phyloP scores from a whole-genome alignment of 2,329 filamentous ascomycete genomes.

The Periconia sp. region DNA sequence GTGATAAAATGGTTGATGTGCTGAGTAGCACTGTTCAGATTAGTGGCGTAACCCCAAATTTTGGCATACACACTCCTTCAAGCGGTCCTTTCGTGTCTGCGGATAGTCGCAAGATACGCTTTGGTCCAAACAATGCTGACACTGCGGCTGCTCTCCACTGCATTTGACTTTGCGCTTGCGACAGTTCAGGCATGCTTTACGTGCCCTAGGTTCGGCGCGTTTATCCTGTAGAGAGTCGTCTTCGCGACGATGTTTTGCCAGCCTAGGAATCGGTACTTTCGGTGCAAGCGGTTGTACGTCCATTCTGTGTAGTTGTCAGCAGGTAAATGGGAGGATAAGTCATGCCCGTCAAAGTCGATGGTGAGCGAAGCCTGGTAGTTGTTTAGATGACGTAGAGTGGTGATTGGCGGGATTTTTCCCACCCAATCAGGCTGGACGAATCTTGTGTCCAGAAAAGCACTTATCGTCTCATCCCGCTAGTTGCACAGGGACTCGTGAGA shows the following conservation, averaged over 20 bases:
- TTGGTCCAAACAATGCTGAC: slow-evolving; percentile 36
- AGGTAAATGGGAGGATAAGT: too few relatives aligned
- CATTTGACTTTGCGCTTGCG: slow-evolving; percentile 42
- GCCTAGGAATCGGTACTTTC: neutral
- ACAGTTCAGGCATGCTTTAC: slow-evolving; percentile 32
- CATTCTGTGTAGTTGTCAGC: too few relatives aligned
- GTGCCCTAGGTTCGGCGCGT: neutral
- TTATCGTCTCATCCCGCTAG: too few relatives aligned
- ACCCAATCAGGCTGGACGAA: too few relatives aligned
- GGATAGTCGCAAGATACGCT: slow-evolving; percentile 37
- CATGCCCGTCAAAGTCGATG: too few relatives aligned
- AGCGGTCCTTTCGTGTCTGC: slow-evolving; percentile 38
- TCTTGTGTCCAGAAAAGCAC: too few relatives aligned
- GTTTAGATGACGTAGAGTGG: too few relatives aligned
- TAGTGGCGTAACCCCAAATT: neutral
- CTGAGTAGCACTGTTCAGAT: neutral
- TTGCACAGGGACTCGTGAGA: too few relatives aligned
- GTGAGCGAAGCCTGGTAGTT: too few relatives aligned
- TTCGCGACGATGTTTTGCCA: neutral
- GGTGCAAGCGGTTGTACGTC: too few relatives aligned
- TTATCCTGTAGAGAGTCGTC: too few relatives aligned
- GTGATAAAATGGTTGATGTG: slow-evolving; percentile 20
- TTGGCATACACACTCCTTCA: slow-evolving; percentile 30
- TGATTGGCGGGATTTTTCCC: too few relatives aligned
- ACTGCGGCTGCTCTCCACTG: slow-evolving; percentile 38